phyloP scores from a whole-genome alignment of 148 eudicot genomes.

The Drosera capensis region DNA sequence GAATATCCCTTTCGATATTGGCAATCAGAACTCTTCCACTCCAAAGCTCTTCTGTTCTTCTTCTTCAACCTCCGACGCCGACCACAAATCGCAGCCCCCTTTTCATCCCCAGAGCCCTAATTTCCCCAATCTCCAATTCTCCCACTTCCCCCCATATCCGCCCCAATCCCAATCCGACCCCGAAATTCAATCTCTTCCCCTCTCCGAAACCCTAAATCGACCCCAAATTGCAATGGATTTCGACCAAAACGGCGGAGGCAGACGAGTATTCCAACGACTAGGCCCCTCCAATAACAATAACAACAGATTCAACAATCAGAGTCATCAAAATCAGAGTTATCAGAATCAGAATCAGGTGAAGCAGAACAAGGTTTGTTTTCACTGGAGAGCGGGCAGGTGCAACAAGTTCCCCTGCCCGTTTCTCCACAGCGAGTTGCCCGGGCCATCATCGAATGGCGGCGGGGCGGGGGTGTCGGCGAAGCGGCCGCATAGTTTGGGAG shows the following conservation, averaged over 20 bases:
- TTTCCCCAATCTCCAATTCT: no score
- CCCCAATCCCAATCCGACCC: not conserved
- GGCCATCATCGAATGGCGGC: slow-evolving; percentile 22
- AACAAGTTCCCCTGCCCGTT: slow-evolving; percentile 42
- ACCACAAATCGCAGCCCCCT: no score
- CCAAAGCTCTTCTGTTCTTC: no score
- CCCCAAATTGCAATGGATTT: slow-evolving; percentile 46
- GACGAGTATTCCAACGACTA: slow-evolving; percentile 49
- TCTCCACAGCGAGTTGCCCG: slow-evolving; percentile 57
- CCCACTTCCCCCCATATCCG: no score
- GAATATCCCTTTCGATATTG: no score
- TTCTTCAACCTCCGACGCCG: no score
- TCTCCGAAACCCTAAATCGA: not conserved
- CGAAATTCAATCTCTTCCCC: not conserved
- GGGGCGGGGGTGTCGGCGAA: slow-evolving; percentile 23
- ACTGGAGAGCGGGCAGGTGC: slow-evolving; percentile 79
- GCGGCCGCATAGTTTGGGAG: slow-evolving; percentile 38
- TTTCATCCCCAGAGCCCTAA: no score
- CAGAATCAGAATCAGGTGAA: slow-evolving; percentile 6
- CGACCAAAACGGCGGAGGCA: slow-evolving; percentile 44
- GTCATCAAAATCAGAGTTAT: not conserved
- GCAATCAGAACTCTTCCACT: no score
- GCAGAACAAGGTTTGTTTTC: slow-evolving; percentile 51
- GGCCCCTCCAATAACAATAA: slow-evolving; percentile 21
- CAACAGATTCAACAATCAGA: not conserved